Conservation (phyloP, 192 early-diverging fungal genomes). For the Tieghemiomyces parasiticus region DNA sequence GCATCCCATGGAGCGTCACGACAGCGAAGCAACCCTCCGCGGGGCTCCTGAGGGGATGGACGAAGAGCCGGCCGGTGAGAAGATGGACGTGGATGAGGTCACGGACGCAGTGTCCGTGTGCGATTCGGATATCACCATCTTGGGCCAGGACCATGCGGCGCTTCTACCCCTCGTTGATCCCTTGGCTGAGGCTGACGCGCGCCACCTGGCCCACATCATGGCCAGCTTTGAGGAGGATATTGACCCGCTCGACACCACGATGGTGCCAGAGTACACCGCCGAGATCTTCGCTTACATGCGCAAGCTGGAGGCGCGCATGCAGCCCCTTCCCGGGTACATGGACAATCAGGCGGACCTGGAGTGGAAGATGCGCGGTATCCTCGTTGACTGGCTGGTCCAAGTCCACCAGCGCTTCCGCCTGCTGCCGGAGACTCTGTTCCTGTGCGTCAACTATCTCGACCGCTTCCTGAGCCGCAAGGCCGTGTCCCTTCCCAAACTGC, state of each 20-base stretch:
- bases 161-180: too few relatives aligned
- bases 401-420: slow-evolving; percentile 40
- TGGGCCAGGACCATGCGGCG: too few relatives aligned
- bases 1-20: neutral
- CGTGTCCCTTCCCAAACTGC: slow-evolving; percentile 31
- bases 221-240: slow-evolving; percentile 35
- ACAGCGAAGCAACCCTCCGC: neutral
- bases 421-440: slow-evolving; percentile 40
- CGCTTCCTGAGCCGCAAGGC: slow-evolving; percentile 35
- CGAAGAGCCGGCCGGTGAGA: neutral
- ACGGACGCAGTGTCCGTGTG: too few relatives aligned
- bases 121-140: too few relatives aligned
- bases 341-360: slow-evolving; percentile 24
- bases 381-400: slow-evolving; percentile 40
- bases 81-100: neutral
- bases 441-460: slow-evolving; percentile 40
- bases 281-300: slow-evolving; percentile 48
- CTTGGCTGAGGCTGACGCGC: neutral
- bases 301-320: slow-evolving; percentile 36
- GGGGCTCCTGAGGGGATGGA: too few relatives aligned
- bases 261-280: slow-evolving; percentile 40
- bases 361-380: slow-evolving; percentile 33
- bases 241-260: slow-evolving; percentile 22
- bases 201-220: slow-evolving; percentile 12
- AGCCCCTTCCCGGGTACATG: slow-evolving; percentile 37